Conservation (phyloP, 306 rosid genomes). For the Quercus mongolica region DNA sequence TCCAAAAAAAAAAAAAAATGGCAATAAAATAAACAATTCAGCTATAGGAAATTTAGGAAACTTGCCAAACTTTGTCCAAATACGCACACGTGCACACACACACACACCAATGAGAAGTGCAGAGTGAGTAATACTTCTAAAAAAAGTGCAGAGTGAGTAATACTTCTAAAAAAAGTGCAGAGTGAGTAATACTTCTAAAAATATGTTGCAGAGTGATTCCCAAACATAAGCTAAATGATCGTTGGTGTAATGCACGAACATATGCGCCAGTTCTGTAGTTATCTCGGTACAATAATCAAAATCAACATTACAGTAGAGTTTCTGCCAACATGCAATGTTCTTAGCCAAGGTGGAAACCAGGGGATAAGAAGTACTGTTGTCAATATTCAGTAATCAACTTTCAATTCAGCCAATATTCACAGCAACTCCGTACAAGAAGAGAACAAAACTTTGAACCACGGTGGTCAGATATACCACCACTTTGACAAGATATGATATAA, state of each 20-base stretch:
- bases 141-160: background rate
- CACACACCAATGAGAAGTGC: background rate
- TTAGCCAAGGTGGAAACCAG: background rate
- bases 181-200: background rate
- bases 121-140: background rate
- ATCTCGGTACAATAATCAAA: background rate
- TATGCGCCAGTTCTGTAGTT: background rate
- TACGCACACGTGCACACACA: rapidly evolving
- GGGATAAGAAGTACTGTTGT: background rate
- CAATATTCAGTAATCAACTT: background rate
- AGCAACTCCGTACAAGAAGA: background rate
- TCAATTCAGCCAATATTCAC: background rate
- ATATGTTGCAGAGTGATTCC: background rate
- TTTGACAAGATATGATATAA: background rate
- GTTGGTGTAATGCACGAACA: background rate
- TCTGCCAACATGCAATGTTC: background rate
- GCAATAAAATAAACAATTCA: background rate
- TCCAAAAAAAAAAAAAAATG: no score
- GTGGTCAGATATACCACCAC: background rate
- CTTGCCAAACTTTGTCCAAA: background rate
- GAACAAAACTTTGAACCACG: background rate
- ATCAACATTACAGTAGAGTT: background rate
- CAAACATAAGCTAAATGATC: background rate
- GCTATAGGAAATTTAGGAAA: background rate
- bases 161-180: background rate